phyloP scores from a whole-genome alignment of 2,329 filamentous ascomycete species.

The Trichoderma oligosporum region DNA sequence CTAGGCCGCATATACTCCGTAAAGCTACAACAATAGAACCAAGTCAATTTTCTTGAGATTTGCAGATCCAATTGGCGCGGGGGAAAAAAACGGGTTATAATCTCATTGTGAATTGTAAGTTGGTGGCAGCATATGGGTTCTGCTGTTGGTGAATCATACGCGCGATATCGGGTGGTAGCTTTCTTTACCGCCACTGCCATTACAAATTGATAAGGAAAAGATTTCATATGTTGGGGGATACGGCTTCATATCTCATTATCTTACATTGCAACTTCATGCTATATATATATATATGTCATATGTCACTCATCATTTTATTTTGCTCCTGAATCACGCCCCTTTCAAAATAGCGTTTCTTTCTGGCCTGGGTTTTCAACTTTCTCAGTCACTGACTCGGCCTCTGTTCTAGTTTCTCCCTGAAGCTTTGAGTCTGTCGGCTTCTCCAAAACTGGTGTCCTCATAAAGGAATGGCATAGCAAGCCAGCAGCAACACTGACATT shows the following conservation, averaged over 20 bases:
- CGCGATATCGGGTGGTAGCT: neutral
- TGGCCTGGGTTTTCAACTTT: neutral
- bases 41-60: too few species aligned
- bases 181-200: neutral
- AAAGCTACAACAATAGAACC: neutral
- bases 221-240: neutral
- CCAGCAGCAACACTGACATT: slow-evolving; percentile 90
- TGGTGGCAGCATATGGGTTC: too few species aligned
- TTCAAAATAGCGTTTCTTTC: neutral
- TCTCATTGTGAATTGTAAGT: too few species aligned
- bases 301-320: too few species aligned
- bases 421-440: neutral
- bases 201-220: neutral
- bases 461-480: slow-evolving; percentile 67
- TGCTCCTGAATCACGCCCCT: neutral
- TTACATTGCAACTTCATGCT: neutral
- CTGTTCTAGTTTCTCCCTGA: neutral
- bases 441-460: slow-evolving; percentile 37
- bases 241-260: neutral
- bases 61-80: too few species aligned
- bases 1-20: neutral
- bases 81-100: too few species aligned
- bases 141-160: too few species aligned
- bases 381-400: neutral
- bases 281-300: neutral